Percentiles rank a stretch among this genome's conserved stretches.
phyloP scores from a whole-genome alignment of 2,329 filamentous ascomycete species.

The Zymoseptoria passerinii region DNA sequence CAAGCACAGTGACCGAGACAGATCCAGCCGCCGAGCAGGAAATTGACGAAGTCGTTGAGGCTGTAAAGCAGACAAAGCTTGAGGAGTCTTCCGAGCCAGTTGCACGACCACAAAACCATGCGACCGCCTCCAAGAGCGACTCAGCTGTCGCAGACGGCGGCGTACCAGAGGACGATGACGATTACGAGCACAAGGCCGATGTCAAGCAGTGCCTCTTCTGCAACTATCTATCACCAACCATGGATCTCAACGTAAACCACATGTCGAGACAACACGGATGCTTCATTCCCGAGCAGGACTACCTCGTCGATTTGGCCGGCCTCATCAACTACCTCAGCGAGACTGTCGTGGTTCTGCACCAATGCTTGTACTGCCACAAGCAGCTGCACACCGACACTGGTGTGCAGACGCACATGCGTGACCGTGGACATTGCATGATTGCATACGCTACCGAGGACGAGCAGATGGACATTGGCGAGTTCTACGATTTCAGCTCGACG shows the following conservation, averaged over 20 bases:
- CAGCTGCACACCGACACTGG: conserved; percentile 68
- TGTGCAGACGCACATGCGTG: conserved; percentile 92
- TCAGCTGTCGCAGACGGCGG: conserved; percentile 35
- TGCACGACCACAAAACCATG: conserved; percentile 35
- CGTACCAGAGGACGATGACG: conserved; percentile 17
- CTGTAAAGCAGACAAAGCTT: conserved; percentile 58
- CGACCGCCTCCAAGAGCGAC: conserved; percentile 26
- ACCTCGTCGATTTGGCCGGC: conserved; percentile 73
- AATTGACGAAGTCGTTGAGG: conserved; percentile 68
- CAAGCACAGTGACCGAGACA: conserved; percentile 36
- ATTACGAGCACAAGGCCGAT: conserved; percentile 33
- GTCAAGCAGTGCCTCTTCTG: conserved; percentile 73
- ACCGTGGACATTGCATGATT: conserved; percentile 95
- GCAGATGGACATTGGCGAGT: conserved; percentile 89
- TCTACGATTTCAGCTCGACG: conserved; percentile 92
- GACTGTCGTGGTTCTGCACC: conserved; percentile 69
- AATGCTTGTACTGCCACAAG: conserved; percentile 85
- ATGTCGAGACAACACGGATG: conserved; percentile 93
- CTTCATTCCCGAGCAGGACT: conserved; percentile 87
- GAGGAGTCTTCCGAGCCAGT: conserved; percentile 30
- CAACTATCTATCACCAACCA: conserved; percentile 70
- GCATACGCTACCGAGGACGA: conserved; percentile 82
- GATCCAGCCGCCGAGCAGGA: conserved; percentile 54
- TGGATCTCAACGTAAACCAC: conserved; percentile 70
- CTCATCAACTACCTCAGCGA: conserved; percentile 69